Percentiles rank a stretch among this genome's conserved stretches.
Conservation (phyloP, 208 protist species). For the Wallacemonas sp. region DNA sequence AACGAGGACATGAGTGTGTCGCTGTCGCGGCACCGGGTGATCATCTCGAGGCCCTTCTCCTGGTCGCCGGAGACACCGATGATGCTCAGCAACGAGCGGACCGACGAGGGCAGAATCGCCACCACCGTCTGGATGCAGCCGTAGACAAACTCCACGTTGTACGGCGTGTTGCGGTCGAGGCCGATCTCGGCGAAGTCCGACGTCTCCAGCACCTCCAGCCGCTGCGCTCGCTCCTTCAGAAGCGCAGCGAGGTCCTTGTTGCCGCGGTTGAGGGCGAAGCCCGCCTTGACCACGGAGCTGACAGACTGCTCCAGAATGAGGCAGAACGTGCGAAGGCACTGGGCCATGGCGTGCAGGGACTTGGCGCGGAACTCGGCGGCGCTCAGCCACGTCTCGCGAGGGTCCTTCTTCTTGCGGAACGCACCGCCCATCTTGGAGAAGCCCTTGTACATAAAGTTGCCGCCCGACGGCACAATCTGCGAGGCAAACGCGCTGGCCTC, state of each 20-base stretch:
- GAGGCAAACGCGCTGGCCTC: constrained; percentile 40
- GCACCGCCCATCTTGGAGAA: constrained; percentile 28
- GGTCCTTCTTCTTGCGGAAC: constrained; percentile 26
- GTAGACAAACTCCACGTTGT: constrained; percentile 48
- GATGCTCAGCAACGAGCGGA: constrained; percentile 41
- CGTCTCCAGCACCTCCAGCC: constrained; percentile 16
- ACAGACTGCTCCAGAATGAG: constrained; percentile 50
- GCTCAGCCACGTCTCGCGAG: constrained; percentile 27
- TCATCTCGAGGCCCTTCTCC: constrained; percentile 37
- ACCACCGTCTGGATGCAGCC: constrained; percentile 50
- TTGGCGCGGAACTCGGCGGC: constrained; percentile 58
- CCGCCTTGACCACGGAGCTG: constrained; percentile 42
- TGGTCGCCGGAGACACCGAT: constrained; percentile 54
- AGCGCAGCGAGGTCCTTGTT: constrained; percentile 40
- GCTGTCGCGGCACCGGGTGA: constrained; percentile 52
- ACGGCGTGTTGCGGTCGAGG: constrained; percentile 59
- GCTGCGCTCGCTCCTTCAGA: constrained; percentile 27
- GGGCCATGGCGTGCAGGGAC: constrained; percentile 44
- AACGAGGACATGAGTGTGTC: constrained; percentile 62
- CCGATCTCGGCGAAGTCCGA: constrained; percentile 34
- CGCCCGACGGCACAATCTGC: constrained; percentile 30
- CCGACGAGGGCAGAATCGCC: constrained; percentile 44
- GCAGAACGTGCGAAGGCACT: constrained; percentile 49
- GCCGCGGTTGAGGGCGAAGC: constrained; percentile 48
- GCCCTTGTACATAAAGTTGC: constrained; percentile 20